Percentiles rank a stretch among this genome's conserved stretches.
Evolutionary conservation across 140 eudicot species (phyloP).

Genomic region (Anethum foeniculum): DNA sequence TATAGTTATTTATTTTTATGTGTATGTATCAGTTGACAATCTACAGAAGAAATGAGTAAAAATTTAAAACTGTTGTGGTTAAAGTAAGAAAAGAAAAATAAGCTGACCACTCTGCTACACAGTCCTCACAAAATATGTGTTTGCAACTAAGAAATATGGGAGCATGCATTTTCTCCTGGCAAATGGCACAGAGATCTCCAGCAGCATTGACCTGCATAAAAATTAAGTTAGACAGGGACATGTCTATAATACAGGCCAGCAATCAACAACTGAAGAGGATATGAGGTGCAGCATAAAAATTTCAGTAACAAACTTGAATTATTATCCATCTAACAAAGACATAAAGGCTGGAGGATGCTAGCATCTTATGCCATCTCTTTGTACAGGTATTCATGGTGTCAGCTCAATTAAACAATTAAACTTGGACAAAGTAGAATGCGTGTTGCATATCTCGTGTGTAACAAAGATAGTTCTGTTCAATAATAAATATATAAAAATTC

Average conservation of each 20-base stretch:
- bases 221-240: constrained; percentile 2
- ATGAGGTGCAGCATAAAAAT: background rate
- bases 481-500: no score
- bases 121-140: constrained; percentile 54
- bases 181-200: constrained; percentile 59
- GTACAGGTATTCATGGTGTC: background rate
- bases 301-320: background rate
- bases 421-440: no score
- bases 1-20: background rate
- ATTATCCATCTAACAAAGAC: background rate
- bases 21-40: background rate
- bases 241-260: background rate
- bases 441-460: no score
- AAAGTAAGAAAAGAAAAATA: constrained; percentile 8
- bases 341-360: background rate
- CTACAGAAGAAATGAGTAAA: background rate
- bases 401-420: no score
- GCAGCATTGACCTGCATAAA: constrained; percentile 45
- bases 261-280: background rate
- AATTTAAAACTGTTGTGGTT: background rate
- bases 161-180: constrained; percentile 56
- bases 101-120: constrained; percentile 53
- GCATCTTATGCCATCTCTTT: background rate
- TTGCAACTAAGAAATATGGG: constrained; percentile 43
- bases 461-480: background rate